Conservation (phyloP, 176 grass and related monocot species). For the Calamus simplicifolius region DNA sequence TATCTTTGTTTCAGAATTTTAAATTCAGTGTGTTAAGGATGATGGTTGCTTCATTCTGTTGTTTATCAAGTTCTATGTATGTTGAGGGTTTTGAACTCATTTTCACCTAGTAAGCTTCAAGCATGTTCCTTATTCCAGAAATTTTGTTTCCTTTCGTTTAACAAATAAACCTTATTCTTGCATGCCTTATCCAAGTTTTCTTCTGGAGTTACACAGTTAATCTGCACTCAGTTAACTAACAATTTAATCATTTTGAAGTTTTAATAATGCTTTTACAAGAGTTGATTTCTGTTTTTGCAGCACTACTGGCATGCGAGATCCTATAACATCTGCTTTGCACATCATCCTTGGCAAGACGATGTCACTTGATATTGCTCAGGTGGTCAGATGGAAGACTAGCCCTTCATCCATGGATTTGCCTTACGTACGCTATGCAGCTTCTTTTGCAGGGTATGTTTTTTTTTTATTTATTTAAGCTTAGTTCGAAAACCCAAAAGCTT, state of each 20-base stretch:
- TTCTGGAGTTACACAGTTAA: too few species aligned
- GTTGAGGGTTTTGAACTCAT: too few species aligned
- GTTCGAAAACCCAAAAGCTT: too few species aligned
- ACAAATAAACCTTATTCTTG: too few species aligned
- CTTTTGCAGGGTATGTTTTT: conserved; percentile 72
- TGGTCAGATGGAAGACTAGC: conserved; percentile 86
- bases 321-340: conserved; percentile 85
- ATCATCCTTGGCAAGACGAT: conserved; percentile 85
- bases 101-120: too few species aligned
- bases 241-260: conserved; percentile 1
- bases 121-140: too few species aligned
- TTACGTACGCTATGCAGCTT: conserved; percentile 74
- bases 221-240: neutral
- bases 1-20: conserved; percentile 17
- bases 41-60: too few species aligned
- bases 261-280: conserved; percentile 3
- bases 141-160: too few species aligned
- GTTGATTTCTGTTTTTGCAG: conserved; percentile 30
- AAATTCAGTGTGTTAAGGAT: too few species aligned
- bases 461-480: neutral
- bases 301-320: conserved; percentile 79
- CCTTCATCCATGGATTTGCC: conserved; percentile 56
- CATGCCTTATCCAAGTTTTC: too few species aligned
- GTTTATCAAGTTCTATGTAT: too few species aligned
- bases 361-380: conserved; percentile 89